Conservation (phyloP, 768 basidiomycete genomes). For the Podaxis rugospora region DNA sequence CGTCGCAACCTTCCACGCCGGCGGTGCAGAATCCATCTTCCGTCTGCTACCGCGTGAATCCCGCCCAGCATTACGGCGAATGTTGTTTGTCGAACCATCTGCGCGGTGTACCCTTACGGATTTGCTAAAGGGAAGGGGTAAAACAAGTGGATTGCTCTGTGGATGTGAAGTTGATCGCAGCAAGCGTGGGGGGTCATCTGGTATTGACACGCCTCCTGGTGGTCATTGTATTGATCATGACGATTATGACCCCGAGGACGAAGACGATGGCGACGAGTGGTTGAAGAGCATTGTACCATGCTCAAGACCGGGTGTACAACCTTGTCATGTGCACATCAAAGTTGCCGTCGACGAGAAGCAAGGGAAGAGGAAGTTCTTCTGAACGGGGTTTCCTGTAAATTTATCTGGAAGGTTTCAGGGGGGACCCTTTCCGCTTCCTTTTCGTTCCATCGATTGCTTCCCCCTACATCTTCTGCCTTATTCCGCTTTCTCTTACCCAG, state of each 20-base stretch:
- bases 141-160: constrained; percentile 73
- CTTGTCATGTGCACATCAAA: constrained; percentile 69
- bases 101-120: constrained; percentile 92
- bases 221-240: constrained; percentile 62
- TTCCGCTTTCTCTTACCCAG: background rate
- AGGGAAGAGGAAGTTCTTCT: constrained; percentile 73
- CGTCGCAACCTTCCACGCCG: constrained; percentile 65
- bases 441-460: background rate
- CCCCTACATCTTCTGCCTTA: background rate
- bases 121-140: constrained; percentile 77
- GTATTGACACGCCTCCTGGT: constrained; percentile 33
- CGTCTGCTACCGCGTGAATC: constrained; percentile 92
- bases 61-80: constrained; percentile 82
- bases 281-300: constrained; percentile 70
- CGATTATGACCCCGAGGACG: constrained; percentile 59
- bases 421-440: background rate
- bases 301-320: constrained; percentile 38
- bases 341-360: constrained; percentile 67
- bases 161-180: constrained; percentile 49
- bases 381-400: constrained; percentile 11
- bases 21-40: constrained; percentile 92
- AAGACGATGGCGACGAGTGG: constrained; percentile 88
- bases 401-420: background rate
- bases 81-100: constrained; percentile 88
- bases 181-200: constrained; percentile 7